Conservation (phyloP, 257 asterid genomes). For the Rubia yunnanensis region DNA sequence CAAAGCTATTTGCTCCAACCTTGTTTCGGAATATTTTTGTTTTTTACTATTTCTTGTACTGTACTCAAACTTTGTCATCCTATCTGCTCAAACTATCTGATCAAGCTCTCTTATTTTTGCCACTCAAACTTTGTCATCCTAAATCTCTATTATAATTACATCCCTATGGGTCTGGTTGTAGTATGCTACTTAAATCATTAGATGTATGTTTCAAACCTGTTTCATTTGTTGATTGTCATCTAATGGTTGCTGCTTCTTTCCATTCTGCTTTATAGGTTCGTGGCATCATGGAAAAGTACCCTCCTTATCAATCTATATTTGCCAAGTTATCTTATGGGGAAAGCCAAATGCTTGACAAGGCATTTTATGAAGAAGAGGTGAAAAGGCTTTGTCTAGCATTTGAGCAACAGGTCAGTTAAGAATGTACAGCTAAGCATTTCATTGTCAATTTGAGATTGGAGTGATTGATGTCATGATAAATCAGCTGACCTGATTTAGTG, state of each 20-base stretch:
- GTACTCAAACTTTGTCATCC: too few relatives aligned
- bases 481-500: neutral
- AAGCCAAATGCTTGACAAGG: constrained; percentile 96
- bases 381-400: constrained; percentile 85
- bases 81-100: too few relatives aligned
- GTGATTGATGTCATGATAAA: neutral
- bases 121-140: neutral
- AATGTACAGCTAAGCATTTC: neutral
- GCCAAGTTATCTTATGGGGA: constrained; percentile 80
- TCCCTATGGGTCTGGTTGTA: neutral
- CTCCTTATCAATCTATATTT: constrained; percentile 82
- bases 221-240: neutral
- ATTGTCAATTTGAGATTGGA: neutral
- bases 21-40: neutral
- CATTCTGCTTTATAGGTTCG: constrained; percentile 54
- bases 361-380: constrained; percentile 93
- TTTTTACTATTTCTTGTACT: neutral
- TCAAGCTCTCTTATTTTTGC: neutral
- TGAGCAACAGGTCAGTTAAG: constrained; percentile 78
- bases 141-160: neutral
- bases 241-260: constrained; percentile 4
- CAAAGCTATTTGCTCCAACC: neutral
- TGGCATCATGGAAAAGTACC: constrained; percentile 77
- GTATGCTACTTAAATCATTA: neutral
- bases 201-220: neutral